Evolutionary conservation across 805 yeast species (phyloP), one percentile per base, ranked within the genome.

Genomic region (Wickerhamomyces kurtzmanii): DNA sequence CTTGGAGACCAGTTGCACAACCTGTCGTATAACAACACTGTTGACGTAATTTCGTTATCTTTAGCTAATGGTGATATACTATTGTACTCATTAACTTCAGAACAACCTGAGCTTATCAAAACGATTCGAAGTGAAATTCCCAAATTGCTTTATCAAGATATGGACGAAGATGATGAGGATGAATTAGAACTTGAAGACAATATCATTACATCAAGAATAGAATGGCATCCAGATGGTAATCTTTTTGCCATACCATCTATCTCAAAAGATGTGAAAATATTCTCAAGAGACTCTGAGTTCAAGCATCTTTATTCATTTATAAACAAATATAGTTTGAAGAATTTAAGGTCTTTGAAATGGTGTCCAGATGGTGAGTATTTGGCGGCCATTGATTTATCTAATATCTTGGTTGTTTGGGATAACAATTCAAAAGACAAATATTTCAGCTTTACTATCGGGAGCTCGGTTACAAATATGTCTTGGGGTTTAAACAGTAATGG

Each of bases 141-240:
- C 1, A 43, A 39, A 12, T 45, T 62, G 24, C 62, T 63, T 23
- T 65, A 40, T 36, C 49, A 40, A 10, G 75, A 68, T 24, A 62
- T 63, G 26, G 47, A 51, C 4, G 66, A 59, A 4, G 65, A 57
- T 16, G 42, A 36, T 14, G 49, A 43, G 21, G 54, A 51, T 15
- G 53, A 49, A n/a, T 22, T 37, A 9, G 42, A 42, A 3, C 38
- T 39, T 5, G 51, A 47, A 22, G 64, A 59, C 22, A 61, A 59
- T 42, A 51, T 68, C 23, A 46, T 68, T 2, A 54, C 75, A 15
- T 64, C 82, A 0, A 66, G 65, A 23, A 64, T 74, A 3, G 69
- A 67, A 20, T 85, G 94, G 94, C 70, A 74, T 31, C 70, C 79
- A 3, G 61, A 66, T 29, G 94, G 94, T 12, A 69, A 69, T 29